Evolutionary conservation across 768 basidiomycete genomes (phyloP).

Genomic region (Boletus edulis): DNA sequence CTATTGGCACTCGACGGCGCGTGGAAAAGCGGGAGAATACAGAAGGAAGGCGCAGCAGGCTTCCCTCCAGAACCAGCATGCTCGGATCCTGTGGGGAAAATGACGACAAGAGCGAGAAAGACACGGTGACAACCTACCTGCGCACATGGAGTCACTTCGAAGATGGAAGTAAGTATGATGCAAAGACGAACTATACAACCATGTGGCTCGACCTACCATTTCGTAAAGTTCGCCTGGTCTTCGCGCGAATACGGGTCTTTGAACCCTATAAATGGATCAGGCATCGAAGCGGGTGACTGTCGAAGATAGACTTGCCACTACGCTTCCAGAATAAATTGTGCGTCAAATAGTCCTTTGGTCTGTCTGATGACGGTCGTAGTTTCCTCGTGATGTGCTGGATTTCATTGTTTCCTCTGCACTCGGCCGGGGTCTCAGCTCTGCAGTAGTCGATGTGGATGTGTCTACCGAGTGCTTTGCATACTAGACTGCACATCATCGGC

Average conservation of each 20-base stretch:
- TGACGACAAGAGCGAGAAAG: not conserved
- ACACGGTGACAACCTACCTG: too few relatives aligned
- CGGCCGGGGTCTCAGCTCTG: constrained; percentile 31
- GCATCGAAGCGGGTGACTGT: not conserved
- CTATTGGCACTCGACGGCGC: constrained; percentile 25
- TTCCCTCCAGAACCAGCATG: constrained; percentile 39
- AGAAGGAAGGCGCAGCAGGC: constrained; percentile 49
- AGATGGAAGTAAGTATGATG: not conserved
- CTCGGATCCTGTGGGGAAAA: constrained; percentile 37
- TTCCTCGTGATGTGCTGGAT: constrained; percentile 41
- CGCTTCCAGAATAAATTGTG: constrained; percentile 57
- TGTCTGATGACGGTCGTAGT: constrained; percentile 44
- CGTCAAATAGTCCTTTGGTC: constrained; percentile 53
- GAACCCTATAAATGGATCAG: constrained; percentile 41
- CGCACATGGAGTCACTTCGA: constrained; percentile 37
- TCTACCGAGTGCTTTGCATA: constrained; percentile 50
- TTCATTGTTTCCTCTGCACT: constrained; percentile 41
- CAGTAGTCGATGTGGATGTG: constrained; percentile 59
- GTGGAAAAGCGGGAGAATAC: constrained; percentile 56
- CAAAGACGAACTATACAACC: not conserved
- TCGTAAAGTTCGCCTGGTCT: constrained; percentile 49
- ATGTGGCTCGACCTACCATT: constrained; percentile 40
- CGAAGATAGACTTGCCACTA: constrained; percentile 37
- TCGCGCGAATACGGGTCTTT: constrained; percentile 62
- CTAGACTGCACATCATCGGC: constrained; percentile 59